Conservation (phyloP, 2,329 filamentous ascomycete species). For the Aureobasidium sp. region DNA sequence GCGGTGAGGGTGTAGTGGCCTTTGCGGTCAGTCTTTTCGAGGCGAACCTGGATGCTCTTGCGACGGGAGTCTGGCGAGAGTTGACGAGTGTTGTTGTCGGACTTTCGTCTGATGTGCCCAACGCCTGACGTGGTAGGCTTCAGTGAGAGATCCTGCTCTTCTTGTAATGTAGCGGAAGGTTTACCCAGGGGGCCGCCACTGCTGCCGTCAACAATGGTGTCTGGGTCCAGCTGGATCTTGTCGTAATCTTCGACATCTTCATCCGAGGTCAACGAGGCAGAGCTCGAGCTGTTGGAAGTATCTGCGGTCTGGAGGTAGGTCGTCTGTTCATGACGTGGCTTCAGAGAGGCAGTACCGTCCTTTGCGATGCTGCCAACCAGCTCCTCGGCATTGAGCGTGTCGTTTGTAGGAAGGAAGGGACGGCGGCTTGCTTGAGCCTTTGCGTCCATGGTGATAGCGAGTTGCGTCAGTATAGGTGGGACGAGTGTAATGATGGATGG, state of each 20-base stretch:
- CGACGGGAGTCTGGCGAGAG: conserved; percentile 25
- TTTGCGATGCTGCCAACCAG: conserved; percentile 27
- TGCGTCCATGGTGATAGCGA: conserved; percentile 4
- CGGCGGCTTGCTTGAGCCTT: conserved; percentile 11
- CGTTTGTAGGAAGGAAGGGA: conserved; percentile 24
- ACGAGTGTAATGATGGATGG: neutral
- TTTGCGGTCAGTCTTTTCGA: conserved; percentile 51
- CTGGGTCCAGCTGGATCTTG: conserved; percentile 39
- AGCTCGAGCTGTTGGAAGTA: neutral
- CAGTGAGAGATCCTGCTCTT: conserved; percentile 11
- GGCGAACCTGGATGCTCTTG: conserved; percentile 51
- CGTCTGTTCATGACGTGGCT: conserved; percentile 15
- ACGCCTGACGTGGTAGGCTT: conserved; percentile 4
- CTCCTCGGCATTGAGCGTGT: conserved; percentile 28
- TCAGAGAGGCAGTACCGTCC: conserved; percentile 27
- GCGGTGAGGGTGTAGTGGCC: conserved; percentile 55
- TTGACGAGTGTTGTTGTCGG: conserved; percentile 15
- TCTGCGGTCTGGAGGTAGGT: neutral
- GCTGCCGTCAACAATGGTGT: conserved; percentile 40
- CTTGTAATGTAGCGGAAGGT: neutral
- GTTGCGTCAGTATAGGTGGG: neutral
- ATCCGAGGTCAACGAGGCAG: conserved; percentile 25
- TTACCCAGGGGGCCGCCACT: conserved; percentile 18
- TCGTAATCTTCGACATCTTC: conserved; percentile 49
- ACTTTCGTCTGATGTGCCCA: conserved; percentile 20